phyloP scores from a whole-genome alignment of 2,329 filamentous ascomycete species.

The Cryphonectria japonica region DNA sequence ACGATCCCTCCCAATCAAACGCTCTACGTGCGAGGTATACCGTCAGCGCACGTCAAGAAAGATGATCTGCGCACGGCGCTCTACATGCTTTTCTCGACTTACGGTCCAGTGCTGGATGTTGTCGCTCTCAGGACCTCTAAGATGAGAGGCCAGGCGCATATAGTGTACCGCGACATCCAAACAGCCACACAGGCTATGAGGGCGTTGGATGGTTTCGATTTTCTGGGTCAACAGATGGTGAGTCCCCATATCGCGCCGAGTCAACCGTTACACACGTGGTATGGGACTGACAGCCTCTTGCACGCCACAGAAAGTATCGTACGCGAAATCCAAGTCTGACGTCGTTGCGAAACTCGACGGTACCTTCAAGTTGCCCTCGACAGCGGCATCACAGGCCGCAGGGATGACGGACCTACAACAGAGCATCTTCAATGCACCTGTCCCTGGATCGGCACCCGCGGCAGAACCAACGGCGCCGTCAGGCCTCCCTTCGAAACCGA shows the following conservation, averaged over 20 bases:
- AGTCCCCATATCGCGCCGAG: conserved; percentile 39
- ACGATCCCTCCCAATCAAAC: conserved; percentile 48
- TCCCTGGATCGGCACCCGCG: conserved; percentile 53
- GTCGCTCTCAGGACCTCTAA: conserved; percentile 85
- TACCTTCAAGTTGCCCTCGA: conserved; percentile 74
- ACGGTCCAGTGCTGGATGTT: conserved; percentile 89
- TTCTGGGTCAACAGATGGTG: conserved; percentile 86
- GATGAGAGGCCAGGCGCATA: conserved; percentile 95
- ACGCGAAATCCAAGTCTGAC: conserved; percentile 88
- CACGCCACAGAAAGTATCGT: conserved; percentile 74
- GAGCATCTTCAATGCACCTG: conserved; percentile 75
- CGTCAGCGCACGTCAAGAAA: conserved; percentile 87
- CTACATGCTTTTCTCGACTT: conserved; percentile 93
- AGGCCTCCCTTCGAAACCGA: conserved; percentile 53
- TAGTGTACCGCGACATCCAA: conserved; percentile 87
- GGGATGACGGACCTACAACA: conserved; percentile 76
- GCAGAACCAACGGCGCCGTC: conserved; percentile 43
- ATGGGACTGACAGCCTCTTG: conserved; percentile 25
- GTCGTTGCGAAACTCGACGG: conserved; percentile 90
- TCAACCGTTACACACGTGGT: not conserved
- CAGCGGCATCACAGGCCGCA: conserved; percentile 52
- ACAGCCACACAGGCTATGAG: conserved; percentile 94
- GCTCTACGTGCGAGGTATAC: conserved; percentile 86
- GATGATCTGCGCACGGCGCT: conserved; percentile 82
- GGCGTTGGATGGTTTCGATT: conserved; percentile 80